phyloP scores from a whole-genome alignment of 2,329 filamentous ascomycete species.

The Botrytis medusae region DNA sequence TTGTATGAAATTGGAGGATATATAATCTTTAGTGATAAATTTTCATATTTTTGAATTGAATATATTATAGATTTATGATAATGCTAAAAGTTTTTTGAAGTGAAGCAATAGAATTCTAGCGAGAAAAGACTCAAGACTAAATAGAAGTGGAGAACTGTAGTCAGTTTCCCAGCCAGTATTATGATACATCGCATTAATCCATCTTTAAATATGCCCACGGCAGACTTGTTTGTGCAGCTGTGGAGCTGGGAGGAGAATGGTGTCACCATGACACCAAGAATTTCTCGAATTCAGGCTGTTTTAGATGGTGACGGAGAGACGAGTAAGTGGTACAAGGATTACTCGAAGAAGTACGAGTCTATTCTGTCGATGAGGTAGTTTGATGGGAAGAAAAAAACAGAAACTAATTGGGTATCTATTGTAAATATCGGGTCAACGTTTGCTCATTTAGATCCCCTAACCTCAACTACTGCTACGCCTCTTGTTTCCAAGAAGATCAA shows the following conservation, averaged over 20 bases:
- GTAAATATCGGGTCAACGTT: background rate
- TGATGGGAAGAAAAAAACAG: background rate
- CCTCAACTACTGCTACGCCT: background rate
- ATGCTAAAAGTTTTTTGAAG: background rate
- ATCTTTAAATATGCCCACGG: background rate
- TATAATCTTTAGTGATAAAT: background rate
- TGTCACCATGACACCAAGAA: background rate
- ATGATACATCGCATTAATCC: background rate
- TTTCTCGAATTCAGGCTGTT: background rate
- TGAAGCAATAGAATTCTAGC: background rate
- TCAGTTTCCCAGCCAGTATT: background rate
- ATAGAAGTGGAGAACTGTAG: background rate
- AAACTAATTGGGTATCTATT: background rate
- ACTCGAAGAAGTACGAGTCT: background rate
- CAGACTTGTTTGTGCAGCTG: background rate
- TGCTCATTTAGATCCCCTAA: background rate
- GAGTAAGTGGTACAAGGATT: background rate
- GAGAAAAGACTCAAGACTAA: background rate
- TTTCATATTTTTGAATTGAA: background rate
- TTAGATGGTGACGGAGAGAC: background rate
- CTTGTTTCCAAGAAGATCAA: background rate
- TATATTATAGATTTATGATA: background rate
- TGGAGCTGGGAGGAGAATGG: constrained; percentile 3
- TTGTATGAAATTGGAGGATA: background rate
- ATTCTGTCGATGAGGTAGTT: background rate